Conservation (phyloP, 2,329 filamentous ascomycete species). For the Xylariaceae sp. region DNA sequence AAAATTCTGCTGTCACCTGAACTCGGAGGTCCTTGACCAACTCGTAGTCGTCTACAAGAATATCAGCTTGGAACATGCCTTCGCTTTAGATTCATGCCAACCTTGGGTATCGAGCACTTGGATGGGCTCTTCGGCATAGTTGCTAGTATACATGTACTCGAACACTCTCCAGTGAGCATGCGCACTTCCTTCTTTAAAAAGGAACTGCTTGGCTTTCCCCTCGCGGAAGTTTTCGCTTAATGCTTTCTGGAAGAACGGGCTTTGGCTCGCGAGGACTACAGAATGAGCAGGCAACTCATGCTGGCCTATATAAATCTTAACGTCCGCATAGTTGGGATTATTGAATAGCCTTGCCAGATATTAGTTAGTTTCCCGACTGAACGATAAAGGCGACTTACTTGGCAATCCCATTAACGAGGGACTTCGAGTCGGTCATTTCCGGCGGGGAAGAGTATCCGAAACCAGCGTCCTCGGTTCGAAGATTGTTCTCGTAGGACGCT, state of each 20-base stretch:
- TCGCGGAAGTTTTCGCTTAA: slow-evolving; percentile 20
- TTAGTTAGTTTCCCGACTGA: background rate
- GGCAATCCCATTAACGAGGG: slow-evolving; percentile 18
- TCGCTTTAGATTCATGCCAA: background rate
- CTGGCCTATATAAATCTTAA: slow-evolving; percentile 22
- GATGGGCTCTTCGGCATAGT: slow-evolving; percentile 17
- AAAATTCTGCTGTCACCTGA: slow-evolving; percentile 23
- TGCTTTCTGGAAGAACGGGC: slow-evolving; percentile 24
- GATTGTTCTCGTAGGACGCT: background rate
- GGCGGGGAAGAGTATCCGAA: background rate
- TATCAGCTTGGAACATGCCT: slow-evolving; percentile 17
- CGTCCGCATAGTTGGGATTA: slow-evolving; percentile 22
- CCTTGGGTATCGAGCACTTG: slow-evolving; percentile 16
- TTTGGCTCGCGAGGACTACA: slow-evolving; percentile 24
- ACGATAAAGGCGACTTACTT: slow-evolving; percentile 18
- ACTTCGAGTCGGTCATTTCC: slow-evolving; percentile 14
- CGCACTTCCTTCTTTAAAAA: slow-evolving; percentile 17
- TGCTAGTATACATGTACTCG: slow-evolving; percentile 28
- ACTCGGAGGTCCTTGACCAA: slow-evolving; percentile 22
- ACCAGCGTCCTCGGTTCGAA: background rate
- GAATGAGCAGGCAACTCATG: slow-evolving; percentile 25
- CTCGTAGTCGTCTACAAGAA: slow-evolving; percentile 20
- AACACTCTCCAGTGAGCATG: slow-evolving; percentile 29
- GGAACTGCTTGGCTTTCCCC: slow-evolving; percentile 22
- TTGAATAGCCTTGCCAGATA: slow-evolving; percentile 21